Conservation (phyloP, 495 filamentous ascomycete species). For the Aspergillus asperescens region DNA sequence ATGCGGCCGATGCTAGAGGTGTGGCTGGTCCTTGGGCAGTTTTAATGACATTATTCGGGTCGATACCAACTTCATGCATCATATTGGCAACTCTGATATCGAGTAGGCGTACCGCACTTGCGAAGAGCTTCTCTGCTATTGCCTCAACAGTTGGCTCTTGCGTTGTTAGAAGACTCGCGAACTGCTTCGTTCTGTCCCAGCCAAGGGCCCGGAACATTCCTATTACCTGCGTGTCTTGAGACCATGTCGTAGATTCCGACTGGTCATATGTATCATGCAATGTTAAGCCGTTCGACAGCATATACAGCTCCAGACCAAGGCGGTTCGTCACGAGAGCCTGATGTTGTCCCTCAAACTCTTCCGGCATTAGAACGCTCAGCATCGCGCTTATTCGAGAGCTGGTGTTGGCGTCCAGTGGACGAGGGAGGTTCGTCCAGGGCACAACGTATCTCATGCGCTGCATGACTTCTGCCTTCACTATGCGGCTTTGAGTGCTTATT, state of each 20-base stretch:
- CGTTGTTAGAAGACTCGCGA: background rate
- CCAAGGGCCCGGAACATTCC: constrained; percentile 7
- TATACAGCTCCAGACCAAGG: constrained; percentile 4
- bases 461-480: constrained; percentile 3
- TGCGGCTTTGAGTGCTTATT: background rate
- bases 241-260: too few species aligned
- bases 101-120: constrained; percentile 1
- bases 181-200: constrained; percentile 2
- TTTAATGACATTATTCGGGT: constrained; percentile 4
- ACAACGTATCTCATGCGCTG: background rate
- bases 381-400: constrained; percentile 4
- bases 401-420: background rate
- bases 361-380: constrained; percentile 13
- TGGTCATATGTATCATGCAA: background rate
- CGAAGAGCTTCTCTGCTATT: constrained; percentile 11
- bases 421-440: constrained; percentile 5
- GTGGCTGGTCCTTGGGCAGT: constrained; percentile 1
- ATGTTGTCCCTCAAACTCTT: constrained; percentile 8
- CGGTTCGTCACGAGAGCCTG: background rate
- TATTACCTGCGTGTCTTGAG: constrained; percentile 1
- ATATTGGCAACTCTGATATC: constrained; percentile 4
- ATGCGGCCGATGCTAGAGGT: constrained; percentile 2
- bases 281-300: constrained; percentile 11
- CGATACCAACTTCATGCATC: constrained; percentile 2
- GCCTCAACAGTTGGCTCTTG: constrained; percentile 10